Evolutionary conservation across 495 filamentous ascomycete genomes (phyloP), one percentile per base, ranked within the genome.

Genomic region (Penicillium manginii): DNA sequence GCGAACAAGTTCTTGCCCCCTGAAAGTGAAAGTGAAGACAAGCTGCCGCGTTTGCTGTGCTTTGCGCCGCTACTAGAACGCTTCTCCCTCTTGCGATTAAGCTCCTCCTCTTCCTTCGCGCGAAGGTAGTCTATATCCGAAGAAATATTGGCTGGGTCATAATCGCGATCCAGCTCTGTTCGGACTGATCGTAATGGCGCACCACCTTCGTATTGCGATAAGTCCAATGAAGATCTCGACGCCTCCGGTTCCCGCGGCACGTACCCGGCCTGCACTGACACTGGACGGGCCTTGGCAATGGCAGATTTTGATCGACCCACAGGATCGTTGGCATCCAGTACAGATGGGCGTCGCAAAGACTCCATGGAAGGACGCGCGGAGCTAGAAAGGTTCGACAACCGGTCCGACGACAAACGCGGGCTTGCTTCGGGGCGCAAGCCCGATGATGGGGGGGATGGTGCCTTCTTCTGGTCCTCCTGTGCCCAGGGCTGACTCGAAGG

Each of bases 41-140:
- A 79, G 69, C 91, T 96, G 19, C 88, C 80, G 33, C 92, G 88
- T 67, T 97, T 97, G 46, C 73, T 74, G 65, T 96, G 91, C 58
- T 89, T 92, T 14, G 77, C 69, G 14, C 81, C 81, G 50, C 74
- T 77, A 59, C 82, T 83, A 47, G 78, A 80, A 14, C 91, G 84
- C 62, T 92, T 91, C 62, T 88, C 86, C 50, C 86, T 87, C 62
- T 87, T 84, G 35, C 86, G 85, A 3, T 78, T 73, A 35, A 83
- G 81, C 32, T 88, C 84, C 59, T 86, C 83, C 31, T 84, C 82
- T 69, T 97, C 93, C 80, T 90, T 91, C 0, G 84, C 84, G 23
- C 89, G 87, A 3, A 97, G 78, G 66, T 91, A 98, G 53, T 96
- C 93, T 17, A 97, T 85, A 62, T 96, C 92, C 6, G 91, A 94